Percentiles rank a stretch among this genome's conserved stretches.
Evolutionary conservation across 495 filamentous ascomycete species (phyloP).

Genomic region (Penicillium waksmanii): DNA sequence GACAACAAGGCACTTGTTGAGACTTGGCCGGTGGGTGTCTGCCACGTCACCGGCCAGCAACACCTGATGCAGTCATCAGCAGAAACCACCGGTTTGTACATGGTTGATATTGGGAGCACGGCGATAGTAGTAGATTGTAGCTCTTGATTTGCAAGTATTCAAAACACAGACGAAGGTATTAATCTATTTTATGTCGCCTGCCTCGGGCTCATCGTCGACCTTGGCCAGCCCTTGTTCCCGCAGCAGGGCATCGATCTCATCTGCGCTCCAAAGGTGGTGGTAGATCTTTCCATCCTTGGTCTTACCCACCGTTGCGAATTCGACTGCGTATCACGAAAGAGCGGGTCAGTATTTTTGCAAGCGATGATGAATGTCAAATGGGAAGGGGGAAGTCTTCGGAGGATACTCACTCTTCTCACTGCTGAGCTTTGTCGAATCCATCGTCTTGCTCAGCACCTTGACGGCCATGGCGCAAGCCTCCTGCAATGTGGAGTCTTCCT

Average conservation of each 20-base stretch:
- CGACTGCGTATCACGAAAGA: conserved; percentile 61
- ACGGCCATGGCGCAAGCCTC: conserved; percentile 97
- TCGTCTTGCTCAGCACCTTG: conserved; percentile 99
- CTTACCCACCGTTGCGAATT: conserved; percentile 97
- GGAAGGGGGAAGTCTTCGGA: too few species aligned
- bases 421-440: conserved; percentile 98
- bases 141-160: conserved; percentile 34
- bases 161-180: conserved; percentile 35
- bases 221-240: conserved; percentile 96
- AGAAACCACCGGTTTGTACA: conserved; percentile 2
- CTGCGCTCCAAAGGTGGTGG: conserved; percentile 95
- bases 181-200: conserved; percentile 55
- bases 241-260: conserved; percentile 92
- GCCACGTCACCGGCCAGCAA: conserved; percentile 46
- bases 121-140: conserved; percentile 17
- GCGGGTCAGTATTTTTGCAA: conserved; percentile 37
- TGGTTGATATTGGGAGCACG: not conserved
- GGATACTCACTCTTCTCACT: conserved; percentile 91
- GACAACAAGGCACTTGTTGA: conserved; percentile 25
- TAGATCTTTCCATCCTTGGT: conserved; percentile 94
- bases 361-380: not conserved
- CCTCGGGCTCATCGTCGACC: conserved; percentile 76
- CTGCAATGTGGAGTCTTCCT: conserved; percentile 93
- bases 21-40: conserved; percentile 32
- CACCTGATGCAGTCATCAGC: conserved; percentile 32